Percentiles rank a stretch among this genome's conserved stretches.
Evolutionary conservation across 331 rosid genomes (phyloP).

Genomic region (Rhamnella rubrinervis): DNA sequence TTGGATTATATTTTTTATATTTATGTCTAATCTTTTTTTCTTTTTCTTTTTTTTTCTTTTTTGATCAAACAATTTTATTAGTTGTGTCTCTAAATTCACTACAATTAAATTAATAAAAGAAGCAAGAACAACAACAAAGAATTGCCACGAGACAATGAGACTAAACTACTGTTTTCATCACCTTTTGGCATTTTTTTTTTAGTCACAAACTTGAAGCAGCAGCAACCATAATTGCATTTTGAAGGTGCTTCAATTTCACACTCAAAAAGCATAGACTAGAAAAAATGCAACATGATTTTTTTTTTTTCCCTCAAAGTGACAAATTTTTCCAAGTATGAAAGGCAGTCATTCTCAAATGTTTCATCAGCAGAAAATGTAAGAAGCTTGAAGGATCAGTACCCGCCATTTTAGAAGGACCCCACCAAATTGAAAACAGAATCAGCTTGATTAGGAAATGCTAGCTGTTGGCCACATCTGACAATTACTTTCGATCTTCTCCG

Average conservation of each 20-base stretch:
- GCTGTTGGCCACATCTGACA: slow-evolving; percentile 38
- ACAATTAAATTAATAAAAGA: too few species aligned
- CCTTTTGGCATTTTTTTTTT: neutral
- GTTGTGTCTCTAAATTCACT: too few species aligned
- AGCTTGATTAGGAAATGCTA: slow-evolving; percentile 29
- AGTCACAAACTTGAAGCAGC: slow-evolving; percentile 9
- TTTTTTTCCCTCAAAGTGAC: neutral
- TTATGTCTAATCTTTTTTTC: too few species aligned
- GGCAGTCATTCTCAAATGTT: slow-evolving; percentile 4
- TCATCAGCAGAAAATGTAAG: neutral
- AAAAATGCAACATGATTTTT: neutral
- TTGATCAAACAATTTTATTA: too few species aligned
- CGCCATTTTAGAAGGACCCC: slow-evolving; percentile 20
- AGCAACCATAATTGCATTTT: slow-evolving; percentile 10
- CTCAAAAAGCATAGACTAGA: neutral
- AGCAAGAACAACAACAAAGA: too few species aligned
- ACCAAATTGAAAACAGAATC: slow-evolving; percentile 32
- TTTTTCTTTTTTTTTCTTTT: too few species aligned
- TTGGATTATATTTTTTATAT: too few species aligned
- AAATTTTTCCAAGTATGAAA: slow-evolving; percentile 15
- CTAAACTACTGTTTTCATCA: neutral
- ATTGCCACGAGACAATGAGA: too few species aligned
- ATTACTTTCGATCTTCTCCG: slow-evolving; percentile 28
- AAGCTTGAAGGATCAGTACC: slow-evolving; percentile 25
- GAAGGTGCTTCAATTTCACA: slow-evolving; percentile 11